phyloP scores from a whole-genome alignment of 2,329 filamentous ascomycete genomes.

The Fusarium subtropicale region DNA sequence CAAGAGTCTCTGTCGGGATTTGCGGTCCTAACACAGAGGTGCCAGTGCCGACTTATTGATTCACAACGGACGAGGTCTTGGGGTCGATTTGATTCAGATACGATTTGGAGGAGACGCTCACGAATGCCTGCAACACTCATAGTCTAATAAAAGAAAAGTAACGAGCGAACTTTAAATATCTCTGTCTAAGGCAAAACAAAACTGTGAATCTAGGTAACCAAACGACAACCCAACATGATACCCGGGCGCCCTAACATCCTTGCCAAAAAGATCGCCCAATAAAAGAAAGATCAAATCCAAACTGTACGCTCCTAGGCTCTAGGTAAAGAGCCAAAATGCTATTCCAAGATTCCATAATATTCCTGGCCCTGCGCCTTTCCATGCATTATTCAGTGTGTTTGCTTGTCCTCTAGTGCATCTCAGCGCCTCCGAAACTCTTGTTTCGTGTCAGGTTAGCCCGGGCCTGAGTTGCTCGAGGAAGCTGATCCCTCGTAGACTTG shows the following conservation, averaged over 20 bases:
- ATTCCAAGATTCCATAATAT: slow-evolving; percentile 13
- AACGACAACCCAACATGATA: slow-evolving; percentile 12
- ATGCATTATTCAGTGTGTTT: slow-evolving; percentile 3
- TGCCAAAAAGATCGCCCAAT: slow-evolving; percentile 1
- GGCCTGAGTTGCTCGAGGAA: slow-evolving; percentile 58
- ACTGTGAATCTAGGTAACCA: slow-evolving; percentile 15
- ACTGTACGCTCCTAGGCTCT: slow-evolving; percentile 20
- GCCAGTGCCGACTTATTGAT: slow-evolving; percentile 1
- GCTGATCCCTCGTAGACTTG: slow-evolving; percentile 57
- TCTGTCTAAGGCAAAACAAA: slow-evolving; percentile 16
- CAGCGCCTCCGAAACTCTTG: slow-evolving; percentile 62
- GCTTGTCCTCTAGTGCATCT: slow-evolving; percentile 46
- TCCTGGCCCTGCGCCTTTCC: slow-evolving; percentile 15
- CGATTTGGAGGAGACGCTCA: neutral
- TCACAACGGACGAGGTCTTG: neutral
- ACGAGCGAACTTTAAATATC: slow-evolving; percentile 26
- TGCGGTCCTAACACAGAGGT: slow-evolving; percentile 41
- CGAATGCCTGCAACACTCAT: neutral
- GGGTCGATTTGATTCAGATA: neutral
- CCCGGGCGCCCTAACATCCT: slow-evolving; percentile 6
- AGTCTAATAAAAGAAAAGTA: neutral
- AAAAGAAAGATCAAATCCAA: slow-evolving; percentile 8
- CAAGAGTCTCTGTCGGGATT: slow-evolving; percentile 48
- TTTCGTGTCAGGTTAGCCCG: slow-evolving; percentile 61
- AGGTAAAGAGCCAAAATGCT: slow-evolving; percentile 24